These are phyloP conservation scores for Peltaster fructicola DNA, from an alignment of 2,329 filamentous ascomycete genomes.

Conservation along the genomic window DNA sequence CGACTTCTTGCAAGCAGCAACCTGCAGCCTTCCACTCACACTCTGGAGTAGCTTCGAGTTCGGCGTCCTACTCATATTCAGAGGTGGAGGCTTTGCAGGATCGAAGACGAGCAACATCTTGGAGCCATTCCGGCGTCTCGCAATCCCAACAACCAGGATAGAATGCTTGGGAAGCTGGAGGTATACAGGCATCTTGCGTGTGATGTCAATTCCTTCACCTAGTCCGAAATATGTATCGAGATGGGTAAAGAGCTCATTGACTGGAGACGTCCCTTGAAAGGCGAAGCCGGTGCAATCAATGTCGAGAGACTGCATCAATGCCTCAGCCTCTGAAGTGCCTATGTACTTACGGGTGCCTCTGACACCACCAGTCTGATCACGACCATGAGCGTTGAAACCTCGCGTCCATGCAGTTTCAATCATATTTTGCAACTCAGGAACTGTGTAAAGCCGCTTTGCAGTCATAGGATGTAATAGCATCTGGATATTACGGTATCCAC, in stretches of 20 bases:
- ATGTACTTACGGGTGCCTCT: conserved; percentile 80
- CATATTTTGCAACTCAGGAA: conserved; percentile 64
- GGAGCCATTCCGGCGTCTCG: conserved; percentile 46
- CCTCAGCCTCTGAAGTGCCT: conserved; percentile 80
- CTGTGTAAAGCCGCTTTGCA: conserved; percentile 42
- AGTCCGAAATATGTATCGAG: conserved; percentile 56
- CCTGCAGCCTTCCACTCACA: no score
- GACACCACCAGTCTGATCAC: conserved; percentile 69
- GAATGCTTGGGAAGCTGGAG: conserved; percentile 83
- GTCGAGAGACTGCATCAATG: conserved; percentile 50
- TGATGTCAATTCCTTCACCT: conserved; percentile 44
- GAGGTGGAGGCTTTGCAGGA: conserved; percentile 58
- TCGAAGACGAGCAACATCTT: conserved; percentile 70
- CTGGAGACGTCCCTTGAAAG: conserved; percentile 31
- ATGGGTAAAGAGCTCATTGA: conserved; percentile 39
- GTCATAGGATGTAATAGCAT: conserved; percentile 41
- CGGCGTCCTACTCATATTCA: conserved; percentile 41
- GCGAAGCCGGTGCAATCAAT: conserved; percentile 39
- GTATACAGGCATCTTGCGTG: conserved; percentile 64
- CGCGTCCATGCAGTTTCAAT: conserved; percentile 80
- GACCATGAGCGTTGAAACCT: conserved; percentile 57
- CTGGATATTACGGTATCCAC: conserved; percentile 88
- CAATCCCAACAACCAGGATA: conserved; percentile 72
- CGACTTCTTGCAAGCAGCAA: no score
- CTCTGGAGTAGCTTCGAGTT: no score